phyloP scores from a whole-genome alignment of 2,329 filamentous ascomycete species.

The Pezicula carpinea region DNA sequence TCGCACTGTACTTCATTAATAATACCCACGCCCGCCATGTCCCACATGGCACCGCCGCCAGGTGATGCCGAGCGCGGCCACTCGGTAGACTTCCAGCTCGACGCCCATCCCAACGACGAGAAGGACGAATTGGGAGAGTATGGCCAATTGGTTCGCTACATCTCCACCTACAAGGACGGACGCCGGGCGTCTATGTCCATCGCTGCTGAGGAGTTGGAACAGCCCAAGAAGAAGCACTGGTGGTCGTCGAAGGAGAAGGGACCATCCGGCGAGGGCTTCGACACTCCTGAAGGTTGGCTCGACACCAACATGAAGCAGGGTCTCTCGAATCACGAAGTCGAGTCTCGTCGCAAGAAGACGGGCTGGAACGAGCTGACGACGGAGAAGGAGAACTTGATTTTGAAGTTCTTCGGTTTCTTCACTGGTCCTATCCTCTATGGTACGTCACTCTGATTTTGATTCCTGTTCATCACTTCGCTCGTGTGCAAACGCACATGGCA shows the following conservation, averaged over 20 bases:
- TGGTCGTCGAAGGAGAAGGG: constrained; percentile 51
- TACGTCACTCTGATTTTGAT: constrained; percentile 36
- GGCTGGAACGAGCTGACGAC: constrained; percentile 69
- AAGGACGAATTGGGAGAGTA: constrained; percentile 49
- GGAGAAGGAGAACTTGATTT: constrained; percentile 71
- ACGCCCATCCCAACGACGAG: constrained; percentile 10
- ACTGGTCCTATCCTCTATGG: constrained; percentile 72
- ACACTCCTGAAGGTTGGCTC: constrained; percentile 60
- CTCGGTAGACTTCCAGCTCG: constrained; percentile 2
- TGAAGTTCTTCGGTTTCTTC: constrained; percentile 74
- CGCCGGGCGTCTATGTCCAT: constrained; percentile 41
- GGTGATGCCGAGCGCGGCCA: constrained; percentile 2
- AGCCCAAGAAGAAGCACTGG: constrained; percentile 43
- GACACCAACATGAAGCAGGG: constrained; percentile 63
- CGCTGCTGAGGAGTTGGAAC: constrained; percentile 36
- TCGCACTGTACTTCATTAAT: not conserved
- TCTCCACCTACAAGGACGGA: constrained; percentile 60
- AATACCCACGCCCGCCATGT: not conserved
- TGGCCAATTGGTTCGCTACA: constrained; percentile 61
- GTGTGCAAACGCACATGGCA: not conserved
- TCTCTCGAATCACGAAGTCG: constrained; percentile 55
- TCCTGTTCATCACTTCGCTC: not conserved
- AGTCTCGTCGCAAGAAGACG: constrained; percentile 58
- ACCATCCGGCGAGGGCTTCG: constrained; percentile 32
- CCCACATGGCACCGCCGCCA: not conserved